A percentile compares a stretch with the other conserved stretches of the same genome.
Conservation (phyloP, 1,284 basidiomycete genomes). For the Sutorius eximius region DNA sequence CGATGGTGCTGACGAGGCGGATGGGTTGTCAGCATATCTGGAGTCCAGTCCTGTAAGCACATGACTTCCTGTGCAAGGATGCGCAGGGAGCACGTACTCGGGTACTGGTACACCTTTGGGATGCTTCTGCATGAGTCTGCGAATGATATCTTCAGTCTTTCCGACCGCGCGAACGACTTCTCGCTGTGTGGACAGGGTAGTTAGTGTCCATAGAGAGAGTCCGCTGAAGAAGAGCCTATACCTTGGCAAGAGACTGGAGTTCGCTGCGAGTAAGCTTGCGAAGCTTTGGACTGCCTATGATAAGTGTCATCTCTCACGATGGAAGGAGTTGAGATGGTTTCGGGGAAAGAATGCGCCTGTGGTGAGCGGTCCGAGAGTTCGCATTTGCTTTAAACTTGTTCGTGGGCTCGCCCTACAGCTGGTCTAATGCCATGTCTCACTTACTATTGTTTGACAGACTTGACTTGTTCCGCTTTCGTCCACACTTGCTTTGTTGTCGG, state of each 20-base stretch:
- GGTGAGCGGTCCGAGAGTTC: not conserved
- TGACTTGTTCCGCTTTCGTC: not conserved
- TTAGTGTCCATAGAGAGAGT: not conserved
- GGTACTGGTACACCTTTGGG: slow-evolving; percentile 25
- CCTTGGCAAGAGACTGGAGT: slow-evolving; percentile 33
- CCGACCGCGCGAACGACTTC: slow-evolving; percentile 26
- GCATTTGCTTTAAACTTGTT: not conserved
- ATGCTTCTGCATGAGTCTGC: slow-evolving; percentile 25
- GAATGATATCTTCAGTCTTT: slow-evolving; percentile 31
- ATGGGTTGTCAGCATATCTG: slow-evolving; percentile 9
- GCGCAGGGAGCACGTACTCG: slow-evolving; percentile 10
- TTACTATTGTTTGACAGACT: not conserved
- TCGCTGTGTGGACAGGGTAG: slow-evolving; percentile 9
- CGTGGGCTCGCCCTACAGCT: not conserved
- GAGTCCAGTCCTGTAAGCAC: not conserved
- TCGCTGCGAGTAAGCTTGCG: slow-evolving; percentile 20
- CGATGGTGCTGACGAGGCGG: not conserved
- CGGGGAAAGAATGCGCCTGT: not conserved
- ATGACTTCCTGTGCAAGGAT: not conserved
- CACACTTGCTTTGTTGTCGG: not conserved
- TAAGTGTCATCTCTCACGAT: slow-evolving; percentile 1
- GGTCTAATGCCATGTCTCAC: not conserved
- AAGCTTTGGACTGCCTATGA: slow-evolving; percentile 21
- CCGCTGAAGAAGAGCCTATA: not conserved
- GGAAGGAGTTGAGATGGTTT: not conserved